phyloP scores from a whole-genome alignment of 306 rosid species.

The apple (Malus domestica) region ASM211411v1 NC_041793.1:40076501-40077000 shows the following conservation, averaged over 20 bases:
- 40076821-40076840: background rate
- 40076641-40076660: background rate
- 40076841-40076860: no score
- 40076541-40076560: background rate
- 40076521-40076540: conserved; percentile 13
- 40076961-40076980: no score
- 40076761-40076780: background rate
- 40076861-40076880: no score
- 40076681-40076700: background rate
- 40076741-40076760: background rate
- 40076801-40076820: background rate
- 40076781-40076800: background rate
- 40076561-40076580: background rate
- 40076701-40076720: background rate
- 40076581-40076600: background rate
- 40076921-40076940: accelerated
- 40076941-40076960: accelerated
- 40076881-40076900: no score
- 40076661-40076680: background rate
- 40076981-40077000: no score
- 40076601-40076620: background rate
- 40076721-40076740: background rate
- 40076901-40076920: no score
- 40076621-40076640: background rate
- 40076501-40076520: conserved; percentile 46